phyloP scores from a whole-genome alignment of 257 asterid species.

The Petunia axillaris region DNA sequence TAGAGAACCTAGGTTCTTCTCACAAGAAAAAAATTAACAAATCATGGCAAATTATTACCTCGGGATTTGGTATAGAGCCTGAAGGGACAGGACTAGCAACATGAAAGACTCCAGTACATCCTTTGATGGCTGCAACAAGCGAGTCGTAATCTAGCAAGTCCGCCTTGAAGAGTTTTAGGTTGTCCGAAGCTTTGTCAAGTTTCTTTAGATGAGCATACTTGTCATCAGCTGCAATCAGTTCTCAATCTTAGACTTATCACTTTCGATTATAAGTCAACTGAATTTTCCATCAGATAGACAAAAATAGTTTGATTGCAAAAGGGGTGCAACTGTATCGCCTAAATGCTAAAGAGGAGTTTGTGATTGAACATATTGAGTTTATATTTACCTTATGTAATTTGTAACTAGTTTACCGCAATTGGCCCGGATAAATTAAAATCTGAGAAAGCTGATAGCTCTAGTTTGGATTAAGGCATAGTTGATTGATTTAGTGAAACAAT shows the following conservation, averaged over 20 bases:
- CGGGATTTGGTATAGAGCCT: constrained; percentile 61
- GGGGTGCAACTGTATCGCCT: too few relatives aligned
- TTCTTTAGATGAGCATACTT: constrained; percentile 61
- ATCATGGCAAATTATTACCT: constrained; percentile 39
- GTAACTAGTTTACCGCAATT: too few relatives aligned
- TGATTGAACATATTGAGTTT: too few relatives aligned
- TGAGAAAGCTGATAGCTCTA: background rate
- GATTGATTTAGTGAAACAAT: background rate
- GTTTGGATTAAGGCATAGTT: background rate
- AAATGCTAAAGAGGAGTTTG: too few relatives aligned
- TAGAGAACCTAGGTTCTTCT: too few relatives aligned
- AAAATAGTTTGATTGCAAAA: too few relatives aligned
- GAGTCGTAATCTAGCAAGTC: constrained; percentile 74
- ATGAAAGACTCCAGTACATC: constrained; percentile 84
- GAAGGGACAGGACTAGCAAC: constrained; percentile 84
- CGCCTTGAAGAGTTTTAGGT: constrained; percentile 65
- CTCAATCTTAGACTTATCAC: too few relatives aligned
- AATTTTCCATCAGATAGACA: too few relatives aligned
- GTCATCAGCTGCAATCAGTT: constrained; percentile 46
- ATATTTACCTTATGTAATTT: too few relatives aligned
- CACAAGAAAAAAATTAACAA: background rate
- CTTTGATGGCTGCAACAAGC: constrained; percentile 60
- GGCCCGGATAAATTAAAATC: too few relatives aligned
- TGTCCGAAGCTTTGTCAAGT: constrained; percentile 58
- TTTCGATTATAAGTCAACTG: too few relatives aligned